Evolutionary conservation across 192 early-diverging fungal genomes (phyloP), one percentile per base, ranked within the genome.

Genomic region (Coemansia sp.): DNA sequence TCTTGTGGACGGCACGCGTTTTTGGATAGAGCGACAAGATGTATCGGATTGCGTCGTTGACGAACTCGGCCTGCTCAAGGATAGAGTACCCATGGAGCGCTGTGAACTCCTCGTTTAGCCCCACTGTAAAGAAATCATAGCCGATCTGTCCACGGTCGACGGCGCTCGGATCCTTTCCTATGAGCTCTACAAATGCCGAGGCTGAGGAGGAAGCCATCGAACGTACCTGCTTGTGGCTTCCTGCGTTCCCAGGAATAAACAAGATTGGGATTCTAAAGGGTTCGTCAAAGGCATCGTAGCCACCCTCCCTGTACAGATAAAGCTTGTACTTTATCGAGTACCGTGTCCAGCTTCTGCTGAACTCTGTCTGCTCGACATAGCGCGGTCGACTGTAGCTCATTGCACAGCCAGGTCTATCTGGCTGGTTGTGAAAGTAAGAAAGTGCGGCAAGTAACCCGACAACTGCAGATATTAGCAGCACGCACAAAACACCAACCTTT

Each of bases 231-330:
- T 91, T 92, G 63, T 91, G 91, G 64, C 91, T 94, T 18, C 96
- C 96, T 26, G 95, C 93, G 63, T 97, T 93, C 0, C 96, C 96
- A 3, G 94, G 96, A 35, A 99, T 88, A 81, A 99, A 99, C 13
- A 99, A 82, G 0, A 93, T 87, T 2, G 97, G 97, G 26, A 94
- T 84, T 35, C 93, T 89, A 20, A 72, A 84, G 25, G 88, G 87
- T 43, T 75, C 39, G 52, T 79, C 60, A 29, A 52, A 46, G 2
- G 35, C 83, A 31, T 69, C 81, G 34, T 71, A 67, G 55, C 85
- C 84, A 58, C 82, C 75, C 70, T 95, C 89, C 66, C 91, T 71
- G 66, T 94, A 95, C 56, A 93, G 64, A 64, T 91, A 86, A 4
- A 95, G 76, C 28, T 70, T 78, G 82, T 95, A 95, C 66, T 93